phyloP scores from a whole-genome alignment of 177 flowering plant species.

The Vitis hybrid region DNA sequence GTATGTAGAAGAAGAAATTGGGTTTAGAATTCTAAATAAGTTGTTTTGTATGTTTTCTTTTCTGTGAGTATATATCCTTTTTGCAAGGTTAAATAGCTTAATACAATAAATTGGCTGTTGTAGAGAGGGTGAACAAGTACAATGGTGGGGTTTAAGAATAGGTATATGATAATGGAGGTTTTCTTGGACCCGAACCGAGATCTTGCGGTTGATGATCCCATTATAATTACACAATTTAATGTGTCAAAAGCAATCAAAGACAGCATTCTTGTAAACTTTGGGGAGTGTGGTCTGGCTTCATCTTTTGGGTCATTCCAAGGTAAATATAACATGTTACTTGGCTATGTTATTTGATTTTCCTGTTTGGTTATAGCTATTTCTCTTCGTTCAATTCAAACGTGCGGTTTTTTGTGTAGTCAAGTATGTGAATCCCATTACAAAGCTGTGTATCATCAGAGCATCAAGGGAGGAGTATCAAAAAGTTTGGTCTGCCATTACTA shows the following conservation, averaged over 20 bases:
- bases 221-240: conserved; percentile 58
- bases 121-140: conserved; percentile 2
- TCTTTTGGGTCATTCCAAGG: conserved; percentile 76
- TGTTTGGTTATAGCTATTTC: not conserved
- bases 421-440: conserved; percentile 86
- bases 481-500: conserved; percentile 80
- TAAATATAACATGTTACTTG: conserved; percentile 8
- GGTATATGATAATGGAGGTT: conserved; percentile 89
- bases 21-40: too few relatives aligned
- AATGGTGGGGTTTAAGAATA: conserved; percentile 85
- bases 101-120: not conserved
- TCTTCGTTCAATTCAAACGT: not conserved
- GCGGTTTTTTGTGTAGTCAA: conserved; percentile 53
- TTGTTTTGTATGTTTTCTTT: not conserved
- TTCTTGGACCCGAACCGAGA: conserved; percentile 73
- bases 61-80: not conserved
- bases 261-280: conserved; percentile 76
- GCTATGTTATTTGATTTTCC: not conserved
- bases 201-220: conserved; percentile 48
- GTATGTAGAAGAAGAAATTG: too few relatives aligned
- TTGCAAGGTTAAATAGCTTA: not conserved
- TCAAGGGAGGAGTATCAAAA: conserved; percentile 75
- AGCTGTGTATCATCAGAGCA: conserved; percentile 70
- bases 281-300: conserved; percentile 90
- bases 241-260: conserved; percentile 74